Evolutionary conservation across 2,329 filamentous ascomycete species (phyloP).

Genomic region (Arthrobotrys entomopaga): DNA sequence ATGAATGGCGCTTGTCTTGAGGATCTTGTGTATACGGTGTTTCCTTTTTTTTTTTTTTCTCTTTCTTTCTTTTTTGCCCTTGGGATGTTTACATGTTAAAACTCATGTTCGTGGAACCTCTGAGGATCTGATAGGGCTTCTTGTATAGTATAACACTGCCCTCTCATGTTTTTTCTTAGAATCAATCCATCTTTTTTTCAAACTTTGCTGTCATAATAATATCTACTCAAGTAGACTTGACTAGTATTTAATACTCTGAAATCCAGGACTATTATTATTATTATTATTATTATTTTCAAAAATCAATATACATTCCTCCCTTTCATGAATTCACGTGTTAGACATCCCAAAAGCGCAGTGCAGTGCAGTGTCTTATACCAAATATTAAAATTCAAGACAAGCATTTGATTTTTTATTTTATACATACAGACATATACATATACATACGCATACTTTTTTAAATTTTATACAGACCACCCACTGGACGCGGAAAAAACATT

Average conservation of each 20-base stretch:
- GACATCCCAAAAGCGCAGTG: too few relatives aligned
- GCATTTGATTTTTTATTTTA: too few relatives aligned
- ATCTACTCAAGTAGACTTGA: not conserved
- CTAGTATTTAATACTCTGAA: not conserved
- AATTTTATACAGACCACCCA: too few relatives aligned
- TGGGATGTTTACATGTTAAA: not conserved
- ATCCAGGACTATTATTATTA: not conserved
- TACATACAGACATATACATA: too few relatives aligned
- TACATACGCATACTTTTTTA: too few relatives aligned
- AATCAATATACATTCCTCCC: too few relatives aligned
- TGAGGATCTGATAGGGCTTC: not conserved
- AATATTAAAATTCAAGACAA: too few relatives aligned
- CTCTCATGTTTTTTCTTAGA: not conserved
- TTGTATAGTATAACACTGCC: too few relatives aligned
- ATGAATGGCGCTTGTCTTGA: constrained; percentile 12
- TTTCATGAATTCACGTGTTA: too few relatives aligned
- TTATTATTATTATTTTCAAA: not conserved
- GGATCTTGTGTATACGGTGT: constrained; percentile 12
- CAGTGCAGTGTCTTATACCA: too few relatives aligned
- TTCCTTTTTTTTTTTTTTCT: not conserved
- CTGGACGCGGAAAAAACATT: too few relatives aligned
- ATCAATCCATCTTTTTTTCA: not conserved
- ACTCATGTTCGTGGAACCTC: not conserved
- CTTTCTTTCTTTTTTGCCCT: not conserved
- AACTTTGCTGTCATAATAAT: not conserved